A percentile compares a stretch with the other conserved stretches of the same genome.
Conservation (phyloP, 345 rosid genomes). For the Psidium guajava region DNA sequence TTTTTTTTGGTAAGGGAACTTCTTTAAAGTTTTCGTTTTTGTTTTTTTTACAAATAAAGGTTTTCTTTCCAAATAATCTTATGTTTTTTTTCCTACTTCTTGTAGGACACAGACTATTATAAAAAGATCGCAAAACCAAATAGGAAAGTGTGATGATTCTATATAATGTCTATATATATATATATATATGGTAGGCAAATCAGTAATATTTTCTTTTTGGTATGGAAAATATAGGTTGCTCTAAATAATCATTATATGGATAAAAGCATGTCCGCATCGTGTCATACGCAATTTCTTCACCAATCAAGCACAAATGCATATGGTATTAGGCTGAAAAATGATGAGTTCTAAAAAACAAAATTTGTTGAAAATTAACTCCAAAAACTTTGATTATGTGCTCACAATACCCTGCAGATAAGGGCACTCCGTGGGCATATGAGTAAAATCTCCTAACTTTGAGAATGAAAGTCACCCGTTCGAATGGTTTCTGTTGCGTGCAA, state of each 20-base stretch:
- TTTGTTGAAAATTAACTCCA: not conserved
- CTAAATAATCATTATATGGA: not conserved
- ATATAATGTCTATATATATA: not conserved
- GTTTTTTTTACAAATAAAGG: not conserved
- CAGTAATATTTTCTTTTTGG: not conserved
- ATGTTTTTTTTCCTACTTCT: not conserved
- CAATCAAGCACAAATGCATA: not conserved
- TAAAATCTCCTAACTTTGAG: rapidly evolving
- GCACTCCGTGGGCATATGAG: not conserved
- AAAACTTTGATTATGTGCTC: not conserved
- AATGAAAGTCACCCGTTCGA: not conserved
- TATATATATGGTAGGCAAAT: not conserved
- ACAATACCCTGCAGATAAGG: not conserved
- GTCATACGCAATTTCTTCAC: not conserved
- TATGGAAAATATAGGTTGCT: not conserved
- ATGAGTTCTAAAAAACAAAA: not conserved
- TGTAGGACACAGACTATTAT: not conserved
- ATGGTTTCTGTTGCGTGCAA: no score
- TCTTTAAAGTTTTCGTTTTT: not conserved
- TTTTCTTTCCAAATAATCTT: not conserved
- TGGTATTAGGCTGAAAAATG: not conserved
- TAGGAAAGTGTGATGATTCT: not conserved
- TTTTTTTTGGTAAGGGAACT: no score
- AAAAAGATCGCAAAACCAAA: not conserved
- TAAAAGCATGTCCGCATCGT: not conserved